Evolutionary conservation across 257 asterid genomes (phyloP).

Genomic region (Cordia subcordata): DNA sequence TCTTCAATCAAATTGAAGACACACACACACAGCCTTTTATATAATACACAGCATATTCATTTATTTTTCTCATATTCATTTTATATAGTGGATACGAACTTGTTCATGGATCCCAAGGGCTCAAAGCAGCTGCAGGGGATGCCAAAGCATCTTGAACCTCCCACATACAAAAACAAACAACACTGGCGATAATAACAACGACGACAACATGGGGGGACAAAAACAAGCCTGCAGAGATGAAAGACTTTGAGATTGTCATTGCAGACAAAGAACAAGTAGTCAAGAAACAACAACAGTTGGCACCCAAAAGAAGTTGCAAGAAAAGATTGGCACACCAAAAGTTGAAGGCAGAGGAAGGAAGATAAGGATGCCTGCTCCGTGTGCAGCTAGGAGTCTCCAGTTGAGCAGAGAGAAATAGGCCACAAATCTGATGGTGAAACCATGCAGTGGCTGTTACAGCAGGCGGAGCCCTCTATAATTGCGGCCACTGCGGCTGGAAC

Average conservation of each 20-base stretch:
- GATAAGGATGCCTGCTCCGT: constrained; percentile 72
- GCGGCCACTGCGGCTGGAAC: constrained; percentile 98
- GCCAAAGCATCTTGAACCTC: constrained; percentile 19
- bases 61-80: no score
- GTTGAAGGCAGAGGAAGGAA: constrained; percentile 75
- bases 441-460: constrained; percentile 68
- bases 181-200: not conserved
- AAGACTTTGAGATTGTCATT: constrained; percentile 34
- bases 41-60: no score
- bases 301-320: constrained; percentile 55
- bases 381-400: constrained; percentile 71
- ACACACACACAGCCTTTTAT: no score
- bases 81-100: not conserved
- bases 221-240: constrained; percentile 28
- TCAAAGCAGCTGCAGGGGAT: constrained; percentile 30
- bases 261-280: constrained; percentile 35
- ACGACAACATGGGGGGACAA: constrained; percentile 13
- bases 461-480: constrained; percentile 69
- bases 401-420: constrained; percentile 69
- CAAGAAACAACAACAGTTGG: constrained; percentile 35
- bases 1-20: no score
- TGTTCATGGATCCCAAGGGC: constrained; percentile 56
- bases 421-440: constrained; percentile 80
- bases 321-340: constrained; percentile 64
- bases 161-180: not conserved